phyloP scores from a whole-genome alignment of 192 early-diverging fungal species.

The Podila verticillata region DNA sequence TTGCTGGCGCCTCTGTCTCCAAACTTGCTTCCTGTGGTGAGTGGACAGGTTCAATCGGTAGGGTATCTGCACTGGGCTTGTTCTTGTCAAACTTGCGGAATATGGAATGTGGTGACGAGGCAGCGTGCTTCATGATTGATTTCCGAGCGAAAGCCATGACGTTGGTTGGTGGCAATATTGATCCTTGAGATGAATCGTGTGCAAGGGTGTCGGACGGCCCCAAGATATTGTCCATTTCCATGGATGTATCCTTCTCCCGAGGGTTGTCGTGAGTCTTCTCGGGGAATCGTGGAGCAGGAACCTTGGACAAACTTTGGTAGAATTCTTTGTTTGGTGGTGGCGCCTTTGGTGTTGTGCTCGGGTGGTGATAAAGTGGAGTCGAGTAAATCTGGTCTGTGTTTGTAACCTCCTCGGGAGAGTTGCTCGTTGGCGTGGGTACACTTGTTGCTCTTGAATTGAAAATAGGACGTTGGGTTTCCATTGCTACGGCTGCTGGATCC shows the following conservation, averaged over 20 bases:
- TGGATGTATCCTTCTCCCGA: neutral
- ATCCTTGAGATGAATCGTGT: neutral
- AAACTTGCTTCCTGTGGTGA: too few species aligned
- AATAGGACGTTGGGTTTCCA: neutral
- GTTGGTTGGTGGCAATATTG: neutral
- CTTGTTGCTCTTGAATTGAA: neutral
- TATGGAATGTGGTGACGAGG: slow-evolving; percentile 11
- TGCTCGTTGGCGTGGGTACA: too few species aligned
- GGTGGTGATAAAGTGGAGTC: neutral
- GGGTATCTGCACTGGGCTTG: neutral
- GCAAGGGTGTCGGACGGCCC: neutral
- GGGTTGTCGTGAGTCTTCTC: neutral
- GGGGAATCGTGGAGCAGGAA: neutral
- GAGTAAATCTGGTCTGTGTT: neutral
- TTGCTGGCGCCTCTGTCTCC: too few species aligned
- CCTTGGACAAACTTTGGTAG: slow-evolving; percentile 14
- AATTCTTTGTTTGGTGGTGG: slow-evolving; percentile 25
- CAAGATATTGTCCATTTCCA: neutral
- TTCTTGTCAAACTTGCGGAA: slow-evolving; percentile 18
- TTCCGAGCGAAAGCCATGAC: slow-evolving; percentile 41
- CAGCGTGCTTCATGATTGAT: slow-evolving; percentile 31
- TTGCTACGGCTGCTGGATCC: neutral
- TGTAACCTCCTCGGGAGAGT: too few species aligned
- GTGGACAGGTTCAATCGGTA: too few species aligned
- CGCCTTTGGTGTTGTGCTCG: slow-evolving; percentile 32